These are phyloP conservation scores for Globisporangium ultimum DNA, from an alignment of 352 stramenopile species.

Conservation along the genomic window DNA sequence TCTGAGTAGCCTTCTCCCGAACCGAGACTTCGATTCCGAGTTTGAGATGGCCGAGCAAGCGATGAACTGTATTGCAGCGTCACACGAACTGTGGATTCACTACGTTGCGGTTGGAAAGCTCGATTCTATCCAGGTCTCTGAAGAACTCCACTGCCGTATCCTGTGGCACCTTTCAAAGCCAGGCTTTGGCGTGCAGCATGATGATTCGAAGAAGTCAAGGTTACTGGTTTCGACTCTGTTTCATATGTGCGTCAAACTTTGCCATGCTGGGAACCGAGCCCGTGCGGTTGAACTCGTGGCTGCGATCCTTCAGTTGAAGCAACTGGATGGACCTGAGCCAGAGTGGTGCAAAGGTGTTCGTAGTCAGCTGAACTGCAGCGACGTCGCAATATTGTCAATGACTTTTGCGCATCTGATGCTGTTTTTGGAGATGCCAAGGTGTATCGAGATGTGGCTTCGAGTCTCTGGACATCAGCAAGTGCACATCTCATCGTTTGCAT, in stretches of 20 bases:
- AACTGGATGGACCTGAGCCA: background rate
- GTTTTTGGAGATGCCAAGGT: slow-evolving; percentile 11
- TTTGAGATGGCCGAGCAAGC: slow-evolving; percentile 30
- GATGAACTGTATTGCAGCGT: slow-evolving; percentile 24
- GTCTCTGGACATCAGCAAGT: slow-evolving; percentile 9
- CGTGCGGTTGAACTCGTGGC: slow-evolving; percentile 10
- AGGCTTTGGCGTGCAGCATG: background rate
- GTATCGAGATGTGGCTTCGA: slow-evolving; percentile 15
- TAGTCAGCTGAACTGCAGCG: slow-evolving; percentile 6
- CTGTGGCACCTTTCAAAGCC: slow-evolving; percentile 11
- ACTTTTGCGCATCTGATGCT: slow-evolving; percentile 15
- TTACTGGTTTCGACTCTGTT: slow-evolving; percentile 13
- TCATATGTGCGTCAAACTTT: slow-evolving; percentile 19
- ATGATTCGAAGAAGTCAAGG: slow-evolving; percentile 5
- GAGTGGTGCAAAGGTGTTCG: slow-evolving; percentile 14
- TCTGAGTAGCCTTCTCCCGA: slow-evolving; percentile 16
- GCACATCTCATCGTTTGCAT: slow-evolving; percentile 6
- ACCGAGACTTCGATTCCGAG: slow-evolving; percentile 18
- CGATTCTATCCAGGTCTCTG: slow-evolving; percentile 13
- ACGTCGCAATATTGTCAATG: slow-evolving; percentile 8
- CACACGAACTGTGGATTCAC: slow-evolving; percentile 25
- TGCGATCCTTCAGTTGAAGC: slow-evolving; percentile 6
- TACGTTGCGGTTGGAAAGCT: slow-evolving; percentile 17
- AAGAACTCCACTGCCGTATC: slow-evolving; percentile 11
- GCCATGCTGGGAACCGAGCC: background rate